Base-by-base conservation (phyloP, 352 stramenopile species). In the Pythium insidiosum region DNA sequence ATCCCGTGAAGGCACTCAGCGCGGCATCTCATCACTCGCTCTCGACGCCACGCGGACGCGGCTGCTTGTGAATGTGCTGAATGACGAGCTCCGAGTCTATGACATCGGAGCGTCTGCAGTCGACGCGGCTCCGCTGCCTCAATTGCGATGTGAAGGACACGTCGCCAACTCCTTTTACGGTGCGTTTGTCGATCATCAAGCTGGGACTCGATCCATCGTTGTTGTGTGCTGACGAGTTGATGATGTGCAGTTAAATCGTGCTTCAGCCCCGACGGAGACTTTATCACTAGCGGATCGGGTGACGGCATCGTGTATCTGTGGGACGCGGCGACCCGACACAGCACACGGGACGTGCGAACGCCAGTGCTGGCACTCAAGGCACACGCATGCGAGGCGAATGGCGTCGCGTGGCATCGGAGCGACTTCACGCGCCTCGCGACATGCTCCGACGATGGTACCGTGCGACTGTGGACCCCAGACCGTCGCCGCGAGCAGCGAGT, bases 361-460 rank as follows among this genome's bases (percentile, higher is more conserved):
- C 75, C 75, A 12, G 44, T 43, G 9, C 40, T 68, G 2, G 76
- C 63, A n/a, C 49, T 88, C 5, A 84, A 84, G 43, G 71, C 62
- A 3, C 76, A 88, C 43, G 36, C 29, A 21, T 67, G 62, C 25
- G 76, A 88, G 53, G 73, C 85, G 15, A 88, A 84, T 43, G 72
- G 71, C 43, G 68, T 88, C 0, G 58, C 67, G 18, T 86, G 73
- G 69, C 71, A 60, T 44, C 52, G 42, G 13, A 58, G 50, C 6
- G 71, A 85, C 46, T 79, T 73, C 37, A 66, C 54, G 12, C 51
- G 68, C 38, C 48, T 86, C 40, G 69, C 71, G 5, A 70, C 71
- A 0, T 76, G 64, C 35, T 86, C 73, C 0, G 76, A 88, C 51
- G 76, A 88, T 44, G 76, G 76, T 38, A 86, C 60, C 0, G 56